A percentile compares a stretch with the other conserved stretches of the same genome.
phyloP scores from a whole-genome alignment of 371 early-diverging fungal genomes.

The Funneliformis caledonium region DNA sequence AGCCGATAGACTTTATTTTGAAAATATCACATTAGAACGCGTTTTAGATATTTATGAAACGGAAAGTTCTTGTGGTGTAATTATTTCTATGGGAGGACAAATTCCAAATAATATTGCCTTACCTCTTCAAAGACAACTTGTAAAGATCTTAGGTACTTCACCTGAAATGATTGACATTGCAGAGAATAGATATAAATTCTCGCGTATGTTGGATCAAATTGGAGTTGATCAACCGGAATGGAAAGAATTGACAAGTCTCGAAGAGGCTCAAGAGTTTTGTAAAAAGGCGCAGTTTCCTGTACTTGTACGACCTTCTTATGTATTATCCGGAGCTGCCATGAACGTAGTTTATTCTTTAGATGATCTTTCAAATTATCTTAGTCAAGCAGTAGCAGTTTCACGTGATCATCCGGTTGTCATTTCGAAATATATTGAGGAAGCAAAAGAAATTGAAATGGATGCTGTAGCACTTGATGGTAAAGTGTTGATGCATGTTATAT shows the following conservation, averaged over 20 bases:
- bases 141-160: constrained; percentile 88
- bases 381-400: constrained; percentile 84
- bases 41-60: constrained; percentile 92
- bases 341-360: constrained; percentile 83
- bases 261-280: constrained; percentile 81
- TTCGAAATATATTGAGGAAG: constrained; percentile 89
- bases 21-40: constrained; percentile 88
- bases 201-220: constrained; percentile 82
- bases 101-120: constrained; percentile 94
- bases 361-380: constrained; percentile 72
- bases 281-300: constrained; percentile 91
- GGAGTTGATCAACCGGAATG: constrained; percentile 94
- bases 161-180: constrained; percentile 91
- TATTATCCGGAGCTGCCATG: constrained; percentile 96
- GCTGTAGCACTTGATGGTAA: constrained; percentile 86
- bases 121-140: constrained; percentile 65
- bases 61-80: constrained; percentile 79
- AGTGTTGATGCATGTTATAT: constrained; percentile 83
- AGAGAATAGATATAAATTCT: constrained; percentile 94
- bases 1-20: constrained; percentile 94
- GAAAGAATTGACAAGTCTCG: constrained; percentile 85
- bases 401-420: constrained; percentile 93
- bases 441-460: constrained; percentile 95
- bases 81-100: constrained; percentile 92
- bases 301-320: constrained; percentile 93